These are phyloP conservation scores for Boletus pseudopeckii DNA, from an alignment of 768 basidiomycete species.

Conservation along the genomic window DNA sequence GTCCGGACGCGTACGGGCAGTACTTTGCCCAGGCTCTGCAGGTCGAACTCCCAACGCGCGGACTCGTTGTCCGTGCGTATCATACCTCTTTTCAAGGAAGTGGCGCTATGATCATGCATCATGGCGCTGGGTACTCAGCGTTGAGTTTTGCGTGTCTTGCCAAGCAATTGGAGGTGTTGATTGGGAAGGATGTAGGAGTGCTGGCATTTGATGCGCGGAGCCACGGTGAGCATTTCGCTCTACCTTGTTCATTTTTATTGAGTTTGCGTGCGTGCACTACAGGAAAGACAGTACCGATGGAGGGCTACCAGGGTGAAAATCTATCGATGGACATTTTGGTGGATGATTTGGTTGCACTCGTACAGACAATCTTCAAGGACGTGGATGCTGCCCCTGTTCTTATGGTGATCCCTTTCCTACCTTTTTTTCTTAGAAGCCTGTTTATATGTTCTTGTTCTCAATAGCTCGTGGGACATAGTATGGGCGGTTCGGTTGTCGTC, in stretches of 20 bases:
- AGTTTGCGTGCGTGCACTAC: background rate
- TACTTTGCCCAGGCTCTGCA: constrained; percentile 82
- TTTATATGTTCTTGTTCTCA: background rate
- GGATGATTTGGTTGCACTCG: constrained; percentile 66
- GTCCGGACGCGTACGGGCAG: constrained; percentile 47
- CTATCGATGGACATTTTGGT: constrained; percentile 72
- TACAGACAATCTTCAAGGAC: constrained; percentile 69
- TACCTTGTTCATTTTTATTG: background rate
- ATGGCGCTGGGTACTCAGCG: constrained; percentile 91
- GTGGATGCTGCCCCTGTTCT: constrained; percentile 62
- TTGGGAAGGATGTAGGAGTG: constrained; percentile 74
- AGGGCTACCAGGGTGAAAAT: constrained; percentile 22
- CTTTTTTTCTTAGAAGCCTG: background rate
- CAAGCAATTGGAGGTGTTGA: constrained; percentile 62
- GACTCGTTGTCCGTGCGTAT: constrained; percentile 75
- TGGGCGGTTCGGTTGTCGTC: constrained; percentile 91
- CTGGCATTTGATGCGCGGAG: constrained; percentile 79
- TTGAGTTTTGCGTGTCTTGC: constrained; percentile 89
- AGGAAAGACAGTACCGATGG: constrained; percentile 28
- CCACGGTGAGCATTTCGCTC: constrained; percentile 60
- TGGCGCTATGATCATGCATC: constrained; percentile 87
- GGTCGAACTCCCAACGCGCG: constrained; percentile 59
- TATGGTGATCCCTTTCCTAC: constrained; percentile 43
- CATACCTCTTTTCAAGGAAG: constrained; percentile 64
- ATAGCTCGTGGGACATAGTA: constrained; percentile 90